Evolutionary conservation across 305 asterid species (phyloP).

Genomic region (Andrographis paniculata): DNA sequence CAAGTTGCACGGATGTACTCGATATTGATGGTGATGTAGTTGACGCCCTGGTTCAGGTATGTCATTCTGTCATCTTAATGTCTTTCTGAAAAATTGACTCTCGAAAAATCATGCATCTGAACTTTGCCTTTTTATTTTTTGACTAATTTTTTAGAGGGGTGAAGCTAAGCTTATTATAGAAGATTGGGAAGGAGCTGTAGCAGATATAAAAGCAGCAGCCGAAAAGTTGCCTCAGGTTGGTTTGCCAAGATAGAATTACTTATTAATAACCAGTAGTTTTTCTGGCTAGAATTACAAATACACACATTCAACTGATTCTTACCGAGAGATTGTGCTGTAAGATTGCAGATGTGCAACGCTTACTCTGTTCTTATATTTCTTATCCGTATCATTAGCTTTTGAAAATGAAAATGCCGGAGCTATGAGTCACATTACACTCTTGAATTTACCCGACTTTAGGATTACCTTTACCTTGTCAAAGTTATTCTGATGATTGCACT

Average conservation of each 20-base stretch:
- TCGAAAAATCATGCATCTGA: constrained; percentile 2
- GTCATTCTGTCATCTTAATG: constrained; percentile 5
- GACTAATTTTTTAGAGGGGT: constrained; percentile 52
- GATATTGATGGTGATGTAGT: constrained; percentile 66
- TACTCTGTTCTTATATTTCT: background rate
- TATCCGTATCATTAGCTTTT: too few species aligned
- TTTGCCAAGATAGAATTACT: too few species aligned
- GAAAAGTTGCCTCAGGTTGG: constrained; percentile 91
- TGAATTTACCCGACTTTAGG: too few species aligned
- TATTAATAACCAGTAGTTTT: too few species aligned
- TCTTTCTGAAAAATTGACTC: constrained; percentile 1
- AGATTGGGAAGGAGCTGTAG: constrained; percentile 97
- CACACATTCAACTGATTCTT: too few species aligned
- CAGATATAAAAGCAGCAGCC: constrained; percentile 76
- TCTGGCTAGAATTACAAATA: too few species aligned
- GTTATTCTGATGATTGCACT: background rate
- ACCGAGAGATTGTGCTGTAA: background rate
- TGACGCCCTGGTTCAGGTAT: constrained; percentile 90
- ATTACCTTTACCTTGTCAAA: background rate
- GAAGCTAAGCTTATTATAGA: constrained; percentile 86
- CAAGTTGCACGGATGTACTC: constrained; percentile 75
- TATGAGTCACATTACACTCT: too few species aligned
- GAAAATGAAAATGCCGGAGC: too few species aligned
- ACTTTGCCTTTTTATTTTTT: constrained; percentile 9
- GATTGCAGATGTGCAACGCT: background rate